Evolutionary conservation across 2,329 filamentous ascomycete genomes (phyloP).

Genomic region (Colletotrichum kahawae): DNA sequence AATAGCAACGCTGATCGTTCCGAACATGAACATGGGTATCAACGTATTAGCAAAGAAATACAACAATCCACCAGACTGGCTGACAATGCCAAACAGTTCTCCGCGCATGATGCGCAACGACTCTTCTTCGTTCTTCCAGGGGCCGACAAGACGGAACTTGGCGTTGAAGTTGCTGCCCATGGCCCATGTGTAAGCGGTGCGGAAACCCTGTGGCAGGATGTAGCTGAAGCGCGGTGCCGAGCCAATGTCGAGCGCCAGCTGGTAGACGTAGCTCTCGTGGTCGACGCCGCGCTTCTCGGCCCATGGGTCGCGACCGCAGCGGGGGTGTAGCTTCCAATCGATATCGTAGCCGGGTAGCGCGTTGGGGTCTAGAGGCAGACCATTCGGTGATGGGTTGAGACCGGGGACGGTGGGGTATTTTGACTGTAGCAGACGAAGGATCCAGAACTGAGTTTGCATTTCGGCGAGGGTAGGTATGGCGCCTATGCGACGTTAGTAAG

Average conservation of each 20-base stretch:
- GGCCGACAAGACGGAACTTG: conserved; percentile 52
- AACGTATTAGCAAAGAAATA: conserved; percentile 44
- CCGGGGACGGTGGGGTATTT: not conserved
- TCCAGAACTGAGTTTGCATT: conserved; percentile 55
- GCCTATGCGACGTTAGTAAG: not conserved
- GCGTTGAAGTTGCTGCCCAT: conserved; percentile 54
- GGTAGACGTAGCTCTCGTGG: conserved; percentile 55
- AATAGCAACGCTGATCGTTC: conserved; percentile 35
- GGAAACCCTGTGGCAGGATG: conserved; percentile 33
- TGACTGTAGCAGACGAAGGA: conserved; percentile 40
- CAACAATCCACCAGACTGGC: conserved; percentile 38
- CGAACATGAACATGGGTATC: conserved; percentile 41
- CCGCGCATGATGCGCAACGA: conserved; percentile 43
- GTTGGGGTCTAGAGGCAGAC: conserved; percentile 20
- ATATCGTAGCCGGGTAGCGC: conserved; percentile 39
- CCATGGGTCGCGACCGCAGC: conserved; percentile 36
- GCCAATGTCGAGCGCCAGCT: conserved; percentile 52
- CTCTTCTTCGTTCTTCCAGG: conserved; percentile 41
- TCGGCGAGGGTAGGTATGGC: conserved; percentile 55
- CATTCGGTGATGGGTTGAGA: not conserved
- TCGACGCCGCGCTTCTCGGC: conserved; percentile 47
- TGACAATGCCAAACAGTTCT: conserved; percentile 46
- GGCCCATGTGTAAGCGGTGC: conserved; percentile 45
- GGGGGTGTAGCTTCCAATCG: conserved; percentile 44
- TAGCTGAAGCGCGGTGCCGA: conserved; percentile 42